Percentiles rank a stretch among this genome's conserved stretches.
Evolutionary conservation across 495 filamentous ascomycete genomes (phyloP).

Genomic region (Aspergillus ellipticus): DNA sequence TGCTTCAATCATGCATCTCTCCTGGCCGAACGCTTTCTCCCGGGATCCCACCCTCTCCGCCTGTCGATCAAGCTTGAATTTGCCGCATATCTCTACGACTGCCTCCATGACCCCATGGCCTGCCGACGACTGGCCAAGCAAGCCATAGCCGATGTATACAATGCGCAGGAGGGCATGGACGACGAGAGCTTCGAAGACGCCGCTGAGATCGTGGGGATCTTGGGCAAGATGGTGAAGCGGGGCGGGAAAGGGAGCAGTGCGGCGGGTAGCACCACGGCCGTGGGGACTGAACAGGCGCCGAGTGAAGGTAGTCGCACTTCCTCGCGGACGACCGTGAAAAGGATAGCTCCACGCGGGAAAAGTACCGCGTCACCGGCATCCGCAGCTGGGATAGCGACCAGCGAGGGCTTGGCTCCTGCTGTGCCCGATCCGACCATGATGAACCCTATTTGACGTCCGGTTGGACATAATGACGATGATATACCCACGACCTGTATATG

Average conservation of each 20-base stretch:
- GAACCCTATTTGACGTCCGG: conserved; percentile 37
- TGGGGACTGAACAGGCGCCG: conserved; percentile 25
- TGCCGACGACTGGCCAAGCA: conserved; percentile 73
- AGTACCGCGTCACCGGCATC: background rate
- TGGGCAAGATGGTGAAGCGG: conserved; percentile 76
- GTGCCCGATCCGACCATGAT: conserved; percentile 37
- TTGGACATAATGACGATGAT: background rate
- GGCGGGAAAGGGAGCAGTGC: conserved; percentile 38
- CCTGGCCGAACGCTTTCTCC: conserved; percentile 70
- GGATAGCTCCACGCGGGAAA: conserved; percentile 9
- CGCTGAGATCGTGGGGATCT: conserved; percentile 66
- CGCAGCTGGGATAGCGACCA: conserved; percentile 5
- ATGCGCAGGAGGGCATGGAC: conserved; percentile 84
- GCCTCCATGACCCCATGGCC: conserved; percentile 72
- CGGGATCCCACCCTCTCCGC: conserved; percentile 85
- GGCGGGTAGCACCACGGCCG: conserved; percentile 29
- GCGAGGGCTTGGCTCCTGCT: conserved; percentile 21
- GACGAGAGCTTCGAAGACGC: conserved; percentile 83
- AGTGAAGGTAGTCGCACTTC: conserved; percentile 33
- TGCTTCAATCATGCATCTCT: conserved; percentile 75
- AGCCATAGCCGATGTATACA: conserved; percentile 87
- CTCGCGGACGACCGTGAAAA: conserved; percentile 3
- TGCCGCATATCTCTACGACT: conserved; percentile 93
- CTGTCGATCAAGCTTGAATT: conserved; percentile 91
- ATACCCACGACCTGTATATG: conserved; percentile 5